These are phyloP conservation scores for Hericium alpestre DNA, from an alignment of 768 basidiomycete genomes.

Conservation along the genomic window DNA sequence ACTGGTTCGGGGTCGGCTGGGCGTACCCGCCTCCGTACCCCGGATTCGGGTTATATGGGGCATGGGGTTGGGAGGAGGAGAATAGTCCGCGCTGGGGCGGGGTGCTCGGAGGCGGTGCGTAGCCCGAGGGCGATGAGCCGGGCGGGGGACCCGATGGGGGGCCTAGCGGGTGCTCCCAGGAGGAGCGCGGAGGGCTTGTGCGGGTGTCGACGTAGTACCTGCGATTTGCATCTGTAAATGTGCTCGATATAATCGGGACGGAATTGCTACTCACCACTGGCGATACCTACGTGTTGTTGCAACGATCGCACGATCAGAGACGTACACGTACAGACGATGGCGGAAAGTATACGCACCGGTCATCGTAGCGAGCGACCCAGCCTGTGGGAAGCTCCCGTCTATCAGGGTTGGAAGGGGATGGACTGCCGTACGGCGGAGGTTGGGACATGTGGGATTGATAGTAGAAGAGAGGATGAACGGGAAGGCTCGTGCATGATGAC, in stretches of 20 bases:
- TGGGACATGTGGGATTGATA: constrained; percentile 34
- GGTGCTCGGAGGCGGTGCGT: constrained; percentile 27
- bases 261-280: constrained; percentile 40
- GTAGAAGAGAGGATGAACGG: constrained; percentile 5
- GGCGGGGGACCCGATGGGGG: constrained; percentile 24
- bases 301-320: constrained; percentile 14
- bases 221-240: neutral
- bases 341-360: constrained; percentile 40
- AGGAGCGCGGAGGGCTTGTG: constrained; percentile 50
- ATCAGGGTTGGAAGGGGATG: constrained; percentile 37
- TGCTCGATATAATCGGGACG: neutral
- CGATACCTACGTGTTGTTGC: constrained; percentile 36
- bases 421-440: constrained; percentile 20
- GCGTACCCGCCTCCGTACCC: constrained; percentile 9
- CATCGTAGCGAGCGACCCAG: constrained; percentile 60
- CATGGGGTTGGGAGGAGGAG: constrained; percentile 19
- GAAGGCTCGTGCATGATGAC: constrained; percentile 6
- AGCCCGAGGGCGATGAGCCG: constrained; percentile 25
- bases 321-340: constrained; percentile 9
- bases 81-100: constrained; percentile 33
- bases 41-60: constrained; percentile 22
- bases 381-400: constrained; percentile 51
- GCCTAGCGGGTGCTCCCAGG: constrained; percentile 65
- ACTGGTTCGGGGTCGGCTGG: constrained; percentile 17
- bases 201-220: constrained; percentile 75